Evolutionary conservation across 805 yeast species (phyloP), one percentile per base, ranked within the genome.

Genomic region (Metahyphopichia silvanorum): DNA sequence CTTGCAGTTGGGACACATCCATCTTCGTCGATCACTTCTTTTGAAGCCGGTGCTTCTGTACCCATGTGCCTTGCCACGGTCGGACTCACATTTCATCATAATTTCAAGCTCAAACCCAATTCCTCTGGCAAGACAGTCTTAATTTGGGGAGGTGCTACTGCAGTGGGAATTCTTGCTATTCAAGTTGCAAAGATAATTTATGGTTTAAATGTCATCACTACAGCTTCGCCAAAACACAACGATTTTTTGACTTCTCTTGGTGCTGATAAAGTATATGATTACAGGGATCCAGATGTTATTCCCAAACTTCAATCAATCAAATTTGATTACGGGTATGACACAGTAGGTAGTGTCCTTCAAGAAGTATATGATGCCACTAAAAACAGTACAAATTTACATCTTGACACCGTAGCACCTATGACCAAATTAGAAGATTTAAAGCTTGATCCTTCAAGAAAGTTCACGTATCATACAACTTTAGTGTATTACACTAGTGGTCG

Each of bases 71-170:
- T 47, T 10, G 33, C 31, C 15, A 48, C 53, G 3, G 43, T 42
- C 10, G 50, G 37, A 4, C 13, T 37, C 6, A 33, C 45, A 8
- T 43, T 42, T 29, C 18, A 39, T 22, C 54, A 57, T 43, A 19
- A 35, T 7, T 40, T 53, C 26, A 10, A 13, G 5, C 32, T 31
- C 5, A 21, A 33, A 25, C 27, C 29, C 19, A 16, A 14, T 5
- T 32, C 31, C 22, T 32, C 32, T 16, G 64, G 60, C 28, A 61
- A 61, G 37, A 60, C 61, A 38, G 49, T 78, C 24, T 49, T 79
- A 31, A 60, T 79, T 29, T 76, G 82, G 79, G 81, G 82, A 47
- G 89, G 83, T 42, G 76, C 86, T n/a, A 69, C 84, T 14, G 70
- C 82, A 13, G 67, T 79, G 9, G 88, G 87, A 16, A 64, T 61